phyloP scores from a whole-genome alignment of 192 early-diverging fungal genomes.

The Coemansia aciculifera region DNA sequence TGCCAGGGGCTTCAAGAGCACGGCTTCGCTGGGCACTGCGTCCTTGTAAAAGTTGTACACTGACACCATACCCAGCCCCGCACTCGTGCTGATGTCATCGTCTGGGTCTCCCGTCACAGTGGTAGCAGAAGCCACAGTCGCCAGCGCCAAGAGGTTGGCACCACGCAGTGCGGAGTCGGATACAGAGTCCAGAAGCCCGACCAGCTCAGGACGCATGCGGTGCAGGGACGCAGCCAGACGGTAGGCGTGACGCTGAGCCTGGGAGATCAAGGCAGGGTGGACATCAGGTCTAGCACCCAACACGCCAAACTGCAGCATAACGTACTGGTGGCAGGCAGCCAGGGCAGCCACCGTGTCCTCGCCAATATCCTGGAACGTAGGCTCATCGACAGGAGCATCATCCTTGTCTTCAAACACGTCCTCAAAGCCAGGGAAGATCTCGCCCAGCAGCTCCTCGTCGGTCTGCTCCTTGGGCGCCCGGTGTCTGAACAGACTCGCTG shows the following conservation, averaged over 20 bases:
- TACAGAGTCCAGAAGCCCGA: background rate
- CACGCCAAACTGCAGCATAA: constrained; percentile 54
- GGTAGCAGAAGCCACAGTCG: constrained; percentile 25
- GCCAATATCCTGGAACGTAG: constrained; percentile 51
- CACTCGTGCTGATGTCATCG: background rate
- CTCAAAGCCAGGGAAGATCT: constrained; percentile 84
- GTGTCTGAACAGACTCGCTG: constrained; percentile 37
- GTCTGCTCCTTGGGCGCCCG: constrained; percentile 56
- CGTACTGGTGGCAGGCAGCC: constrained; percentile 56
- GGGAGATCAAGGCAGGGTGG: constrained; percentile 11
- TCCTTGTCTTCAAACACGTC: constrained; percentile 60
- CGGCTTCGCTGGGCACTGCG: constrained; percentile 72
- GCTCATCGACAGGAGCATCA: constrained; percentile 11
- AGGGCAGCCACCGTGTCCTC: constrained; percentile 55
- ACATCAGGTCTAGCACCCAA: constrained; percentile 9
- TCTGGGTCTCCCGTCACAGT: background rate
- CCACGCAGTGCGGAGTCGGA: constrained; percentile 30
- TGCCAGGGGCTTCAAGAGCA: constrained; percentile 64
- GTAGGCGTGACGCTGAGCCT: constrained; percentile 32
- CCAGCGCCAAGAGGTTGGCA: constrained; percentile 34
- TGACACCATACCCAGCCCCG: constrained; percentile 28
- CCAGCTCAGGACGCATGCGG: constrained; percentile 18
- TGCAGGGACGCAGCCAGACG: constrained; percentile 29
- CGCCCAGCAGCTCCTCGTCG: constrained; percentile 68
- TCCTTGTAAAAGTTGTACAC: constrained; percentile 93